Evolutionary conservation across 768 basidiomycete genomes (phyloP).

Genomic region (Calocera cornea): DNA sequence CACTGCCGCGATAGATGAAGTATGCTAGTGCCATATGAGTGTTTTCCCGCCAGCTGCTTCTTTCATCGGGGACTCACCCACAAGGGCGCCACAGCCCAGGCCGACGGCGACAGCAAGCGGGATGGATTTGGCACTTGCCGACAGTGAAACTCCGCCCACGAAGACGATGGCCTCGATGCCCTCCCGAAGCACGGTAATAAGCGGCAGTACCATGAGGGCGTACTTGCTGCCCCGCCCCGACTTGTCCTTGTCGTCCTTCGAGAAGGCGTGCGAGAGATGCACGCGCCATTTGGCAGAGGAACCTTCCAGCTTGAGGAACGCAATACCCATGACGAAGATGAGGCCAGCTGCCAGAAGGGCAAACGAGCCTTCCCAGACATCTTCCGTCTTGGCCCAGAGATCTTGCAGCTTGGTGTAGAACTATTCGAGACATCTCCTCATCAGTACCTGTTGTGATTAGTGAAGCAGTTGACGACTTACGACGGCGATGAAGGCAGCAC

Average conservation of each 20-base stretch:
- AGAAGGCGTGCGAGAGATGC: slow-evolving; percentile 71
- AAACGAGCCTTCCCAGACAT: slow-evolving; percentile 79
- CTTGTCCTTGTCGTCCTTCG: slow-evolving; percentile 14
- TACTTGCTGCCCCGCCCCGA: slow-evolving; percentile 36
- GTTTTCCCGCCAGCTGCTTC: slow-evolving; percentile 11
- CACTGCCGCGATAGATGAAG: slow-evolving; percentile 68
- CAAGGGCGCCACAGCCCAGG: slow-evolving; percentile 56
- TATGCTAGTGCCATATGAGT: slow-evolving; percentile 17
- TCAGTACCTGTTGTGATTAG: background rate
- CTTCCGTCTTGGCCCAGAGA: slow-evolving; percentile 74
- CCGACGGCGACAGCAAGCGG: slow-evolving; percentile 85
- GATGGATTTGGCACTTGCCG: slow-evolving; percentile 66
- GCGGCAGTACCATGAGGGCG: slow-evolving; percentile 76
- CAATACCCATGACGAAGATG: slow-evolving; percentile 87
- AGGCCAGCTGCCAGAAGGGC: slow-evolving; percentile 40
- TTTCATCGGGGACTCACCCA: slow-evolving; percentile 37
- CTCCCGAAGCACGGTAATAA: slow-evolving; percentile 87
- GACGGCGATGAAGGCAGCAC: slow-evolving; percentile 82
- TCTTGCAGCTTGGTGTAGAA: slow-evolving; percentile 48
- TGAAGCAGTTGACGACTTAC: slow-evolving; percentile 19
- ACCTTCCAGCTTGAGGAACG: slow-evolving; percentile 90
- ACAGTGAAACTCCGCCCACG: slow-evolving; percentile 84
- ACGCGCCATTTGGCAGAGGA: slow-evolving; percentile 90
- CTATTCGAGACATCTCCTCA: background rate
- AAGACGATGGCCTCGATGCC: slow-evolving; percentile 89